Evolutionary conservation across 805 yeast genomes (phyloP), one percentile per base, ranked within the genome.

Genomic region (Starmerella apis): DNA sequence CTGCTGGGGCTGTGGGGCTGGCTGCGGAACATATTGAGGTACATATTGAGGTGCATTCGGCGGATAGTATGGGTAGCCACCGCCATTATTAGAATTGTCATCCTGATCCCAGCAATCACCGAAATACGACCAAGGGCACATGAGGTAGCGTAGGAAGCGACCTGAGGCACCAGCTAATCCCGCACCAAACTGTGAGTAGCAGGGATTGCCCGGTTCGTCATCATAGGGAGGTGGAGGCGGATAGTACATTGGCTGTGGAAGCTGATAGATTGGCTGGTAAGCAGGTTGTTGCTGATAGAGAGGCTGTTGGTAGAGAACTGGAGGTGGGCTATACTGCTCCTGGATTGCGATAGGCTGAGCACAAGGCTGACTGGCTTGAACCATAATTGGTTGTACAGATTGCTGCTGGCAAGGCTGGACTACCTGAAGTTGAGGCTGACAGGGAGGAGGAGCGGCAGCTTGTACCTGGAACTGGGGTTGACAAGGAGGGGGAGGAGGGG

Each of bases 71-170:
- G 33, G 33, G 33, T 39, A 39, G 11, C 32, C 32, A 25, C 33
- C 33, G 30, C 18, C 38, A 13, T 46, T 14, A 37, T 43, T 27
- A 3, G 37, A 33, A 33, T 25, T 23, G n/a, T 27, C 46, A 45
- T 24, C 23, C 18, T 43, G 32, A 3, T 31, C 36, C 3, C 32
- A 39, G 10, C 28, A n/a, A 33, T 47, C 43, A 8, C 38, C 50
- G 19, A 52, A 25, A 31, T 46, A 30, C 7, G 55, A 52, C 55
- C 55, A 52, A 3, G 55, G 55, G 51, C 55, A 52, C 23, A 30
- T 16, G 16, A 52, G 24, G 39, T 49, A 43, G 37, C 55, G 55
- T 11, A 47, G 20, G 22, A 49, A 23, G 9, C 52, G 50, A 19
- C 55, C 55, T 13, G 50, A 39, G 13, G 52, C 38, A 14, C 49